A percentile compares a stretch with the other conserved stretches of the same genome.
These are phyloP conservation scores for Claviceps pazoutovae DNA, from an alignment of 2,329 filamentous ascomycete species.

Conservation along the genomic window DNA sequence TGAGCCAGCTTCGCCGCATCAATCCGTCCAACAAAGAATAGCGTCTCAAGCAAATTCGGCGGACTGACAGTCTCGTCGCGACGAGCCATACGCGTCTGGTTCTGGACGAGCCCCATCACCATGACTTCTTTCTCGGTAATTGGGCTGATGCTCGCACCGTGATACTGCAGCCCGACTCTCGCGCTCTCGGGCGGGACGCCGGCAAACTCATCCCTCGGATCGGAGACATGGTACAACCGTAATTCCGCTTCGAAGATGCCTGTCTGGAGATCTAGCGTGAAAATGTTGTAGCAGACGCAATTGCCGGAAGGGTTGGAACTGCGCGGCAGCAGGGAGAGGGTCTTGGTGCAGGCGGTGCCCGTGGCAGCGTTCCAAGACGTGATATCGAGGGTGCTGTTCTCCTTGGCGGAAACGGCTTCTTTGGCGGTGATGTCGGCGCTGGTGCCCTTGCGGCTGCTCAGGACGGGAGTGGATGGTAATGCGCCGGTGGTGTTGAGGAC, in stretches of 20 bases:
- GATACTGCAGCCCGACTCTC: slow-evolving; percentile 39
- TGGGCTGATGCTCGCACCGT: slow-evolving; percentile 29
- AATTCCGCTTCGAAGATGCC: slow-evolving; percentile 68
- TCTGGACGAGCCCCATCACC: slow-evolving; percentile 12
- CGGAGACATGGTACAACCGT: slow-evolving; percentile 55
- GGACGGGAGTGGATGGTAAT: background rate
- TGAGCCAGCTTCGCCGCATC: slow-evolving; percentile 39
- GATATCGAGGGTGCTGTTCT: slow-evolving; percentile 35
- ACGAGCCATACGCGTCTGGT: slow-evolving; percentile 6
- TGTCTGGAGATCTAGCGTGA: slow-evolving; percentile 49
- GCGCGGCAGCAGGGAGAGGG: slow-evolving; percentile 39
- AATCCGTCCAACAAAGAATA: slow-evolving; percentile 56
- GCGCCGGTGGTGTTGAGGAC: background rate
- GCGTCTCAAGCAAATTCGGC: slow-evolving; percentile 43
- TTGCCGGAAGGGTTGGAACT: slow-evolving; percentile 63
- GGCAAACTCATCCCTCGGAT: slow-evolving; percentile 39
- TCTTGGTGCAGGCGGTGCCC: slow-evolving; percentile 41
- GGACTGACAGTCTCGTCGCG: slow-evolving; percentile 12
- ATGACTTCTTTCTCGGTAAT: slow-evolving; percentile 14
- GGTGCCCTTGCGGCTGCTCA: background rate
- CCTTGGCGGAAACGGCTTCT: slow-evolving; percentile 21
- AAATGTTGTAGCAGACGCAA: slow-evolving; percentile 72
- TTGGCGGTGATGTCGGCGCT: slow-evolving; percentile 4
- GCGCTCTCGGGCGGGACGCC: slow-evolving; percentile 38
- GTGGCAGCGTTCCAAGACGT: slow-evolving; percentile 43